Percentiles rank a stretch among this genome's conserved stretches.
Evolutionary conservation across 768 basidiomycete species (phyloP).

Genomic region (Cytidiella melzeri): DNA sequence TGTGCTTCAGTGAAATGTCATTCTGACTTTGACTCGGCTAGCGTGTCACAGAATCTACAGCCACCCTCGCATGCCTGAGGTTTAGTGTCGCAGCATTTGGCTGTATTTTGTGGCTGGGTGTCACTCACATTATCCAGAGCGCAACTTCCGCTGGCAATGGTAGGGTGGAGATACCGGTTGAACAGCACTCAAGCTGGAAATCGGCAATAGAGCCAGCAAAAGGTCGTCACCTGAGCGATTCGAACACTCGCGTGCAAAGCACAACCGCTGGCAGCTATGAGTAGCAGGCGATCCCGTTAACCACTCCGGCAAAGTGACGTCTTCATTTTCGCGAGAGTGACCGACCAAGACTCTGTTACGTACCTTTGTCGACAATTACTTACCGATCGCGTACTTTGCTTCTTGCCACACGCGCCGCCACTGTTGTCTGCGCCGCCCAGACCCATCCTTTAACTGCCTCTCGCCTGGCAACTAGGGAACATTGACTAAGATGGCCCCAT

Average conservation of each 20-base stretch:
- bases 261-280: constrained; percentile 40
- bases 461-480: too few species aligned
- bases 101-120: too few species aligned
- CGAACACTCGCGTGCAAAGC: constrained; percentile 57
- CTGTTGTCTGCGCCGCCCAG: neutral
- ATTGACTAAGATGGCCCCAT: constrained; percentile 58
- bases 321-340: neutral
- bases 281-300: constrained; percentile 57
- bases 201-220: constrained; percentile 17
- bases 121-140: too few species aligned
- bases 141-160: too few species aligned
- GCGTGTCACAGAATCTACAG: too few species aligned
- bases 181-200: neutral
- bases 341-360: neutral
- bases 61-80: too few species aligned
- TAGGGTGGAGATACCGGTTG: too few species aligned
- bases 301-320: constrained; percentile 92
- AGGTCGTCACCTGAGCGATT: constrained; percentile 53
- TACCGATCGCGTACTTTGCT: neutral
- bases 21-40: too few species aligned
- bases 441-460: neutral
- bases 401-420: neutral
- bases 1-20: too few species aligned
- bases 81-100: too few species aligned
- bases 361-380: neutral